Base-by-base conservation (phyloP, 2,329 filamentous ascomycete genomes). In the Teratosphaeria destructans region DNA sequence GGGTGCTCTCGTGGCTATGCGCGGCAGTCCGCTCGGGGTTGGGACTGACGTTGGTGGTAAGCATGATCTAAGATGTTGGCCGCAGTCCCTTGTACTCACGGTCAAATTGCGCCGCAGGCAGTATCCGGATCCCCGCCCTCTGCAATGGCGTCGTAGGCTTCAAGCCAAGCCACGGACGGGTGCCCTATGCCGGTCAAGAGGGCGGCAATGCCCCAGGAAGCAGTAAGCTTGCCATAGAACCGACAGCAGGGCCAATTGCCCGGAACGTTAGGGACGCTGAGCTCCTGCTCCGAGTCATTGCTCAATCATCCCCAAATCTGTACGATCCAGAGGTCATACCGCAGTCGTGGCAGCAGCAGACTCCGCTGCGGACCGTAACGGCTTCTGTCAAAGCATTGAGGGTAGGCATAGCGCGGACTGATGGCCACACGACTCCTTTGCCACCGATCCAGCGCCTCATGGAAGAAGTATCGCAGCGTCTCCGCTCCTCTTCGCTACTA, bases 11-110 rank as follows among this genome's bases (percentile, higher is more conserved):
- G 56, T 82, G 2, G 78, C 76, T 0, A 74, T 79, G 65, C 68
- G 76, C 23, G 80, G 80, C 0, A 78, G 75, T 10, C 63, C 79
- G 0, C 64, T 82, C 0, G 81, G 80, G 3, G 75, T 82, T 1
- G 81, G 80, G 2, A 82, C 81, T 3, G 81, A 83, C 64, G 77
- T 82, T 7, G 80, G 80, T n/a, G 79, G 80, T 49, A 49, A 39
- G 37, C 37, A 32, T 32, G 29, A 32, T 32, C 29, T 32, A 5
- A 32, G 29, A 32, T 32, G 29, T 32, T 32, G 29, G 29, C 29
- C 29, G 1, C 43, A 19, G 16, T 49, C 43, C 43, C 8, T 26
- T 19, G 3, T 23, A 10, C n/a, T 49, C 43, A 19, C 23, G 23
- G 16, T 19, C 16, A 23, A 10, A 49, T 19, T n/a, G 43, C 6